These are phyloP conservation scores for Brasilioporus rufonigricans DNA, from an alignment of 768 basidiomycete species.

Conservation along the genomic window DNA sequence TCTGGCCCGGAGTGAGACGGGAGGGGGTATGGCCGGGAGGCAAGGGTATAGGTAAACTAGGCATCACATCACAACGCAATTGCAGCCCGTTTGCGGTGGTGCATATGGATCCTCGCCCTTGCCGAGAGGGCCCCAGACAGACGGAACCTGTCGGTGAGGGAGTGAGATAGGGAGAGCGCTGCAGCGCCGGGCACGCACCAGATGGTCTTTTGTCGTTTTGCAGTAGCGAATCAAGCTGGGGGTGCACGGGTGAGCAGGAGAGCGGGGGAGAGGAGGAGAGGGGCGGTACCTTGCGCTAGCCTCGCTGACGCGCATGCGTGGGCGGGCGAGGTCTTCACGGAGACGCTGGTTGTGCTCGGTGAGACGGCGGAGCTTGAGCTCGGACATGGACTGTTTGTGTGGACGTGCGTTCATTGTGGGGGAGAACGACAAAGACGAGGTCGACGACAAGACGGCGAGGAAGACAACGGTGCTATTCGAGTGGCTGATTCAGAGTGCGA, in stretches of 20 bases:
- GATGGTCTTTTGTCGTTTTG: slow-evolving; percentile 88
- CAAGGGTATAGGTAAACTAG: slow-evolving; percentile 31
- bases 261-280: not conserved
- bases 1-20: too few species aligned
- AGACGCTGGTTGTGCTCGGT: slow-evolving; percentile 93
- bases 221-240: slow-evolving; percentile 88
- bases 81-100: slow-evolving; percentile 72
- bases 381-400: slow-evolving; percentile 94
- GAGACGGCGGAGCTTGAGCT: slow-evolving; percentile 91
- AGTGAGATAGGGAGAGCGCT: not conserved
- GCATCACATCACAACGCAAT: slow-evolving; percentile 67
- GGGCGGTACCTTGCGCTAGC: slow-evolving; percentile 71
- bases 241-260: not conserved
- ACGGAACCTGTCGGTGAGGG: slow-evolving; percentile 62
- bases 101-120: slow-evolving; percentile 94
- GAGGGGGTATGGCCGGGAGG: slow-evolving; percentile 32
- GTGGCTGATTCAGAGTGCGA: slow-evolving; percentile 1
- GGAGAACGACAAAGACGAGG: not conserved
- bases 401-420: slow-evolving; percentile 65
- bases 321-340: slow-evolving; percentile 84
- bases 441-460: not conserved
- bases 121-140: slow-evolving; percentile 89
- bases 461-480: not conserved
- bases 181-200: slow-evolving; percentile 49
- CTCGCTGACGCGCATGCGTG: slow-evolving; percentile 89